Base-by-base conservation (phyloP, 768 basidiomycete genomes). In the Tricholoma terreum region DNA sequence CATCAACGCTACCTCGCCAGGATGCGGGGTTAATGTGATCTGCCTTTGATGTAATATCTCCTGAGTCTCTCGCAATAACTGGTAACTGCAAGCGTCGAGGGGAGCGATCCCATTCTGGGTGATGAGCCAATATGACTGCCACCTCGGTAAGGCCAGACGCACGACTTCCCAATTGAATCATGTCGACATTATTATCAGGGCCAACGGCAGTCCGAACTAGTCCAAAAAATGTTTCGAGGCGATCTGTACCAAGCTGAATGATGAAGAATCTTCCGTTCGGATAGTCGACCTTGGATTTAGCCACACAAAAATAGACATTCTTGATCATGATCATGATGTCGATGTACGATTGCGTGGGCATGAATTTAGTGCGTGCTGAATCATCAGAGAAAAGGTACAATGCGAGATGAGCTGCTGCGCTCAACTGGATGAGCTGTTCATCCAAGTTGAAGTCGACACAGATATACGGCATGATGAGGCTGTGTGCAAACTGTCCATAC, bases 181-280 rank as follows among this genome's bases (percentile, higher is more conserved):
- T n/a, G n/a, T n/a, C n/a, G n/a, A n/a, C n/a, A n/a, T n/a, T n/a
- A n/a, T n/a, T n/a, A n/a, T 76, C 72, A 30, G 67, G 72, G 0
- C 75, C 72, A 43, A 74, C 58, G 61, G 71, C 70, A 6, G 73
- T 75, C 0, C 71, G 58, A 10, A 74, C 55, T n/a, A 74, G 62
- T 1, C 75, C 74, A 60, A 75, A 77, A 0, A 72, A 51, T 12
- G 57, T 60, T 54, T 77, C 73, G 1, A 75, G 63, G 0, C 72
- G 64, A 56, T 78, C 72, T 0, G 75, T 77, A 10, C 76, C 76
- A 2, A 77, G 58, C 0, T 75, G 63, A 9, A 73, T 71, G 1
- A 77, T 24, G 43, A 55, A 76, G 54, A 78, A 75, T 45, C 63
- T 22, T 0, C 63, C 62, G 49, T 69, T 54, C 0, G 72, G 71